These are phyloP conservation scores for Cyclotella distinguenda DNA, from an alignment of 108 stramenopile genomes.

Conservation along the genomic window DNA sequence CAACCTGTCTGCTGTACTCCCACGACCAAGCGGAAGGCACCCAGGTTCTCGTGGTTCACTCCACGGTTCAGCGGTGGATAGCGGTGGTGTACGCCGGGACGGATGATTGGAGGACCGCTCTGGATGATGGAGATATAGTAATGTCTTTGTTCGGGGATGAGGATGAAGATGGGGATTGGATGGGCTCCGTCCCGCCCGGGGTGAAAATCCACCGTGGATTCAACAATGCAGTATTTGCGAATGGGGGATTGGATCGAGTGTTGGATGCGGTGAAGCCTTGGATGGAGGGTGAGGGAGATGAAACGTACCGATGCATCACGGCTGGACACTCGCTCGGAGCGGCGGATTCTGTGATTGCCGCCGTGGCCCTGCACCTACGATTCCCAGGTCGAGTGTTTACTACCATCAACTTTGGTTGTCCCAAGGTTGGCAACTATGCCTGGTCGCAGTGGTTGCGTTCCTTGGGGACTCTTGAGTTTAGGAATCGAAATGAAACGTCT, in stretches of 20 bases:
- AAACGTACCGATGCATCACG: slow-evolving; percentile 41
- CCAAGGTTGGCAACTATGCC: slow-evolving; percentile 58
- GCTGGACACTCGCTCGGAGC: slow-evolving; percentile 81
- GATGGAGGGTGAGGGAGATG: slow-evolving; percentile 26
- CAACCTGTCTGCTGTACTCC: slow-evolving; percentile 66
- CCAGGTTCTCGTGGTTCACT: slow-evolving; percentile 56
- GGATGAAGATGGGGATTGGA: neutral
- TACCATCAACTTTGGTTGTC: slow-evolving; percentile 78
- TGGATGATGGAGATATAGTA: slow-evolving; percentile 63
- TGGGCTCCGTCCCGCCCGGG: slow-evolving; percentile 1
- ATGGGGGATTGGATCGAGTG: slow-evolving; percentile 17
- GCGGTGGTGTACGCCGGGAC: slow-evolving; percentile 80
- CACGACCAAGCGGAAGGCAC: slow-evolving; percentile 57
- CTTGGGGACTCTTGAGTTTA: slow-evolving; percentile 36
- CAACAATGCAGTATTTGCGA: slow-evolving; percentile 66
- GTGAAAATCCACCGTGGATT: slow-evolving; percentile 69
- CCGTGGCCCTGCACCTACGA: slow-evolving; percentile 49
- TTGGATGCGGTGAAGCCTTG: slow-evolving; percentile 24
- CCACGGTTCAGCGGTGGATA: slow-evolving; percentile 41
- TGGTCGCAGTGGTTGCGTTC: slow-evolving; percentile 52
- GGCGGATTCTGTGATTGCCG: slow-evolving; percentile 61
- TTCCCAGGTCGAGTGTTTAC: slow-evolving; percentile 22
- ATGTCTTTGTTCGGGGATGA: slow-evolving; percentile 51
- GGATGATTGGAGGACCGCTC: slow-evolving; percentile 60
- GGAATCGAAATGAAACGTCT: slow-evolving; percentile 21